Evolutionary conservation across 1,284 basidiomycete species (phyloP).

Genomic region (Salmacisia buchloeana): DNA sequence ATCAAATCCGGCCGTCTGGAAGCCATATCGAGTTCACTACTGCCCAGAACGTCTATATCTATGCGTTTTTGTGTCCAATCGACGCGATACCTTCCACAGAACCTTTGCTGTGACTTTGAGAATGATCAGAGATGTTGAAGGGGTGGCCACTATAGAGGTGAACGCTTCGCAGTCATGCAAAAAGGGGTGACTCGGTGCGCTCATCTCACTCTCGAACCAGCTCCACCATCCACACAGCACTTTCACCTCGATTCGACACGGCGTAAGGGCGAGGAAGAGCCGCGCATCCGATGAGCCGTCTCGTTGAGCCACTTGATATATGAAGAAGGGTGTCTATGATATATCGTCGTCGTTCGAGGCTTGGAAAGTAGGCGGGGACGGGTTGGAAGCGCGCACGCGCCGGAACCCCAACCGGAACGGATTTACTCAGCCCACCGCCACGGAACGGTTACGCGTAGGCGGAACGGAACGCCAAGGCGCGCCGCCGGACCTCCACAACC

Average conservation of each 20-base stretch:
- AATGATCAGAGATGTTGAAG: too few relatives aligned
- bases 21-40: neutral
- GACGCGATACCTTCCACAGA: neutral
- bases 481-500: too few relatives aligned
- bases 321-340: too few relatives aligned
- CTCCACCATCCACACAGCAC: neutral
- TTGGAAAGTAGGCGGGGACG: too few relatives aligned
- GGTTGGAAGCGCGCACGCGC: too few relatives aligned
- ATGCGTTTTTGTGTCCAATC: neutral
- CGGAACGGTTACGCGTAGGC: too few relatives aligned
- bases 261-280: neutral
- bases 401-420: too few relatives aligned
- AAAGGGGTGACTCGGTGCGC: conserved; percentile 9
- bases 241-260: neutral
- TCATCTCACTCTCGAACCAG: neutral
- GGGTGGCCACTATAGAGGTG: neutral
- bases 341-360: too few relatives aligned
- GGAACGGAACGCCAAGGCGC: too few relatives aligned
- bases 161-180: neutral
- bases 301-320: too few relatives aligned
- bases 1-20: neutral
- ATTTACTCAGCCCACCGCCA: too few relatives aligned
- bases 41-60: neutral
- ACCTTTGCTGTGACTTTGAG: neutral
- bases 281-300: too few relatives aligned